A percentile compares a stretch with the other conserved stretches of the same genome.
Conservation (phyloP, 2,329 filamentous ascomycete species). For the Alternaria gansuensis region DNA sequence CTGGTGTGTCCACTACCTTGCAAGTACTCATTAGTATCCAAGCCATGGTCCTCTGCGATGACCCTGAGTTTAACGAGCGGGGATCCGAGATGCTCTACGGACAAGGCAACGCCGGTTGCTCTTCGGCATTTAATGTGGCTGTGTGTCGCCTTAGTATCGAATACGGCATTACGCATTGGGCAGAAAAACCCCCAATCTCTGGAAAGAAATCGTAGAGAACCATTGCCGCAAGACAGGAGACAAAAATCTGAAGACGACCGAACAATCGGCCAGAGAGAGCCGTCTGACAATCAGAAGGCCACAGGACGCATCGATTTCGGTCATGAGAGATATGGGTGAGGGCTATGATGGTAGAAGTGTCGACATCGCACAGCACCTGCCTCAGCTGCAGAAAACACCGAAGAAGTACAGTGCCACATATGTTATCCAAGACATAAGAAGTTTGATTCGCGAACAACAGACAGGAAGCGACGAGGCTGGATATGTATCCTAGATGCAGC, state of each 20-base stretch:
- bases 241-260: conserved; percentile 19
- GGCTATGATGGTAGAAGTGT: neutral
- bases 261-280: conserved; percentile 14
- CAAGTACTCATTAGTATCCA: conserved; percentile 64
- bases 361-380: neutral
- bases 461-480: neutral
- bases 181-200: conserved; percentile 26
- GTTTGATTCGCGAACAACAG: neutral
- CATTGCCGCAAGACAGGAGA: conserved; percentile 27
- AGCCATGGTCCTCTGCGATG: conserved; percentile 62
- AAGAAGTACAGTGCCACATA: conserved; percentile 14
- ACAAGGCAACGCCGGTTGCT: neutral
- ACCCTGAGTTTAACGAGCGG: conserved; percentile 64
- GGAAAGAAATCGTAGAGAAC: conserved; percentile 24
- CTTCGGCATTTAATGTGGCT: neutral
- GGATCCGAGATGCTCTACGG: conserved; percentile 30
- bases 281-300: neutral
- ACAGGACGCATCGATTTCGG: neutral
- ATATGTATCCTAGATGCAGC: neutral
- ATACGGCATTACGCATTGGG: conserved; percentile 44
- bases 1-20: conserved; percentile 58
- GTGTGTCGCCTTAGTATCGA: conserved; percentile 19
- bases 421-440: neutral
- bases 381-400: conserved; percentile 5
- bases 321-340: neutral